phyloP scores from a whole-genome alignment of 2,329 filamentous ascomycete species.

The Rhynchosporium graminicola region DNA sequence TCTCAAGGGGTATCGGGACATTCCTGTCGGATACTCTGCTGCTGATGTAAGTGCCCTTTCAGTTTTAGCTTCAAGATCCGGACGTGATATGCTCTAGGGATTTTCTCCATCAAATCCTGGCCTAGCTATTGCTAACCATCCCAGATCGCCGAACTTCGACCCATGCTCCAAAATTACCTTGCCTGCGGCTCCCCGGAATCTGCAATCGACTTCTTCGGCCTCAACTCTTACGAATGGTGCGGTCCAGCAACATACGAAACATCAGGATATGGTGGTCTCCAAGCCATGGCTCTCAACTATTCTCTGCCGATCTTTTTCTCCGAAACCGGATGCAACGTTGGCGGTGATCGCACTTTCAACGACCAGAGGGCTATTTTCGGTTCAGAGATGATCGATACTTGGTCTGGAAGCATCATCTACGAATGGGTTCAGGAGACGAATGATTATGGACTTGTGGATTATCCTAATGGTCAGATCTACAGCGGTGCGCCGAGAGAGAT shows the following conservation, averaged over 20 bases:
- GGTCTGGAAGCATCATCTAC: constrained; percentile 80
- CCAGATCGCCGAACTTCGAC: constrained; percentile 62
- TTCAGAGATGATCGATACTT: constrained; percentile 66
- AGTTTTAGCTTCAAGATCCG: not conserved
- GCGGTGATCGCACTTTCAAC: constrained; percentile 60
- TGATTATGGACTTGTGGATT: constrained; percentile 77
- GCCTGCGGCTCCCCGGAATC: constrained; percentile 67
- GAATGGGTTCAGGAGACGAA: constrained; percentile 88
- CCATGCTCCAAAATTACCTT: constrained; percentile 70
- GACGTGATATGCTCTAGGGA: not conserved
- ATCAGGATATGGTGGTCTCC: constrained; percentile 68
- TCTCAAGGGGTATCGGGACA: constrained; percentile 48
- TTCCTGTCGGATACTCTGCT: constrained; percentile 60
- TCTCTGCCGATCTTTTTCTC: constrained; percentile 81
- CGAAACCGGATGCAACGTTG: constrained; percentile 79
- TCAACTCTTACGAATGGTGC: constrained; percentile 69
- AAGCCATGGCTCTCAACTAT: constrained; percentile 64
- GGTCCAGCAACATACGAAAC: constrained; percentile 56
- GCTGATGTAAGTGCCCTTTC: constrained; percentile 50
- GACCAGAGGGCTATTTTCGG: constrained; percentile 80
- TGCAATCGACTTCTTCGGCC: constrained; percentile 63
- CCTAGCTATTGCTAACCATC: not conserved
- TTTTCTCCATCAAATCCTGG: not conserved
- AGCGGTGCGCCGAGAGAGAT: constrained; percentile 67
- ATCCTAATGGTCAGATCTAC: constrained; percentile 61